A percentile compares a stretch with the other conserved stretches of the same genome.
Conservation (phyloP, 176 grass and related monocot genomes). For the Hordeum marinum region DNA sequence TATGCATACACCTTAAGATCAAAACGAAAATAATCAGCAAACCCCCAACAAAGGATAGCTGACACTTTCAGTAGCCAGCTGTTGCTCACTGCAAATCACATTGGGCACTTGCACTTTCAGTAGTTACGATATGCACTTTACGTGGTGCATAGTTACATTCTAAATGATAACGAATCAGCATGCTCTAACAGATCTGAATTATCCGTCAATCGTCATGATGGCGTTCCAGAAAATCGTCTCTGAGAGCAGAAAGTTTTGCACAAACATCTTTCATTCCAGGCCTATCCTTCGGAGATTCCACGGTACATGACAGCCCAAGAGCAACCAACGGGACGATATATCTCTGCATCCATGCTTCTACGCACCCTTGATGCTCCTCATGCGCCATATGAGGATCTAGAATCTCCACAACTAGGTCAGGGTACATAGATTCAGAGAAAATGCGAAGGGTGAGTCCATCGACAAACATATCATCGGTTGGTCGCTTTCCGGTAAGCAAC, state of each 20-base stretch:
- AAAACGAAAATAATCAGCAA: no score
- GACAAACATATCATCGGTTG: not conserved
- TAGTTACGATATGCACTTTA: no score
- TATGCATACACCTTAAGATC: no score
- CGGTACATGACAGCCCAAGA: conserved; percentile 24
- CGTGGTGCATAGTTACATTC: not conserved
- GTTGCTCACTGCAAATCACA: no score
- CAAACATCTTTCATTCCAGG: conserved; percentile 28
- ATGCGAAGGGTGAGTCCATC: conserved; percentile 12
- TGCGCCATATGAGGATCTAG: conserved; percentile 9
- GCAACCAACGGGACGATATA: not conserved
- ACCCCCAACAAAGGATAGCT: no score
- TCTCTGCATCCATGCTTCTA: not conserved
- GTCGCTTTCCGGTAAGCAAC: conserved; percentile 5
- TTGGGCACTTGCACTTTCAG: no score
- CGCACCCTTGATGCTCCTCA: not conserved
- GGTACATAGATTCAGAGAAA: not conserved
- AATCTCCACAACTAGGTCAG: conserved; percentile 6
- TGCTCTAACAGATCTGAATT: not conserved
- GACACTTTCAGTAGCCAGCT: no score
- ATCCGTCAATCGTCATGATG: not conserved
- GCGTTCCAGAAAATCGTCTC: not conserved
- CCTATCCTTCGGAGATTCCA: conserved; percentile 18
- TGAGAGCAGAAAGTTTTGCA: conserved; percentile 10
- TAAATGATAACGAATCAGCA: not conserved